Base-by-base conservation (phyloP, 1,284 basidiomycete genomes). In the Cryptococcus maquisensis region DNA sequence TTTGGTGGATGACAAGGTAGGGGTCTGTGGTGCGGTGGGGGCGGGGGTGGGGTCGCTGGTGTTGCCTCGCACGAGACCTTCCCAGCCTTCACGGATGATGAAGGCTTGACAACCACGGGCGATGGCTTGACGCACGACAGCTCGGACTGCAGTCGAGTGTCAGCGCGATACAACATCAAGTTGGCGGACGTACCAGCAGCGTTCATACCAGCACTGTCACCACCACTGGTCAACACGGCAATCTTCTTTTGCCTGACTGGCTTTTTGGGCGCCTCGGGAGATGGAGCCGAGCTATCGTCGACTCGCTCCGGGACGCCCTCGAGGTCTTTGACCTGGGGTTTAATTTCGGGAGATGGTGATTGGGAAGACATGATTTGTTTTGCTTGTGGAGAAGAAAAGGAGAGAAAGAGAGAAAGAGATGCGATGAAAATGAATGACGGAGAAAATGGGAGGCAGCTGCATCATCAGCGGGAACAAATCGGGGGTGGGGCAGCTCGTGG, bases 161-260 rank as follows among this genome's bases (percentile, higher is more conserved):
- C 23, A 52, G n/a, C 18, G 26, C 35, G 18, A 20, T 24, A 43
- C 16, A 40, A 15, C 18, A n/a, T n/a, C n/a, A 10, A 32, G 28
- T 32, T 23, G 43, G 12, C 12, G n/a, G 20, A 60, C 71, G 64
- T 52, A 75, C 75, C 75, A 51, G 87, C 91, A 36, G 93, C 91
- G 73, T 96, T 96, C 92, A 95, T 93, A 66, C 90, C 95, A 45
- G 96, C 93, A 74, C 89, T 91, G 80, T 98, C 95, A 67, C 96
- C 95, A 55, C 95, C 96, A 0, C 88, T 92, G 3, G 95, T 98
- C 68, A 98, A 84, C 51, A 97, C 87, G 5, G 93, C 94, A 81
- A 92, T 89, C 67, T 79, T 79, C 64, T 75, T 74, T 55, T 71
- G 68, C 56, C 57, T 61, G 37, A 55, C 60, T 2, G 54, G 39